Evolutionary conservation across 495 filamentous ascomycete genomes (phyloP), one percentile per base, ranked within the genome.

Genomic region (Aspergillus egyptiacus): DNA sequence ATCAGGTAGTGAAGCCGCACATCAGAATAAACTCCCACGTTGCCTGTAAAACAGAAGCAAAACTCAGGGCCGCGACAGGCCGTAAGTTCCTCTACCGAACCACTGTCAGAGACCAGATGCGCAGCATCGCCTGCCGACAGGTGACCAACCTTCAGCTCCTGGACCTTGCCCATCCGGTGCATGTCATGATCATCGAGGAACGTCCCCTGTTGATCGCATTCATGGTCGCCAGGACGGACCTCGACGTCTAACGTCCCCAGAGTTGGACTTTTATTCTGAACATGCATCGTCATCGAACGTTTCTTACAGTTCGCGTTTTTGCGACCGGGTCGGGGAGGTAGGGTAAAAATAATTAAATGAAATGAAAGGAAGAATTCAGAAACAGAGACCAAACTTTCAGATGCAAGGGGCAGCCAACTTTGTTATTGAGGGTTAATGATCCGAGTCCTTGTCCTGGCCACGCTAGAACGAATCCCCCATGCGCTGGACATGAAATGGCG

Each of bases 1-100:
- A n/a, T n/a, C n/a, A n/a, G n/a, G n/a, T n/a, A n/a, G n/a, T n/a
- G 9, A 5, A 11, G 28, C 28, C 45, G 14, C 19, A 56, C 55
- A 70, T 61, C 22, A 71, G 41, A 33, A 71, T 64, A 11, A 65
- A 70, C 43, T 77, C 73, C 73, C 73, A 77, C 13, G 69, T 72
- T 5, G 68, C 66, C 60, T 75, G 71, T 22, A 77, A 50, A 1
- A 71, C 72, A 13, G 68, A 71, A 18, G 68, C 68, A 51, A 75
- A 76, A 6, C 70, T 68, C 7, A 76, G 51, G 11, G 74, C 74
- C 0, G 74, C 71, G 5, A 71, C 54, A 27, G 73, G 73, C 7
- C 64, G 61, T 51, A 74, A 73, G 36, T 71, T 73, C 43, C 74
- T 62, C 65, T 70, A 41, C 49, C 32, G 6, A 31, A 33, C 0